Evolutionary conservation across 495 filamentous ascomycete genomes (phyloP), one percentile per base, ranked within the genome.

Genomic region (Astrothelium subdiscretum): DNA sequence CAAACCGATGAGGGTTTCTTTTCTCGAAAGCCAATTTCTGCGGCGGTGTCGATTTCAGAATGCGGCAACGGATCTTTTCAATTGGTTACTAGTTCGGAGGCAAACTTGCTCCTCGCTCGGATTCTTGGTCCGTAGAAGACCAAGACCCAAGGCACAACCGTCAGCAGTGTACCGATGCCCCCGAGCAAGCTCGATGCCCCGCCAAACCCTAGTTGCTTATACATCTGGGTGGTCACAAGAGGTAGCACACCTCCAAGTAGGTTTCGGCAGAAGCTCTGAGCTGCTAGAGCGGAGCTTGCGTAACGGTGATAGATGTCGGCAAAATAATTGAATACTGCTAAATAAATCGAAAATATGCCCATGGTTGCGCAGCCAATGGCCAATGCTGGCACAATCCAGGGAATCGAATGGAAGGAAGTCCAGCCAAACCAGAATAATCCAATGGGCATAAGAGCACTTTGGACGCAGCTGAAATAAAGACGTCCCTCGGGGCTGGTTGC

Each of bases 251-350:
- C 92, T 38, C 86, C 91, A 0, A 97, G 77, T 32, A 96, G 78
- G 71, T 97, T 97, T 2, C 92, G 81, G 66, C 83, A 86, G 67
- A 90, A 92, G 4, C 82, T 86, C 74, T 97, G 92, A 12, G 91
- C 91, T 1, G 92, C 92, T 52, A 97, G 77, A 2, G 92, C 92
- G 10, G 88, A 94, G 60, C 85, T 89, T 1, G 92, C 90, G 67
- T 90, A 95, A 0, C 81, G 78, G 69, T 90, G 87, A 71, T 96
- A 97, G 1, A 83, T 87, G 72, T 96, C 92, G n/a, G 91, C 91
- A 15, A 96, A 80, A 66, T 96, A 96, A 67, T 96, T 97, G 76
- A 96, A 96, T 0, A 89, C 87, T 1, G 92, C 89, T 6, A 97
- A 78, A 69, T 96, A 97, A 51, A 97, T 83, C 44, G 84, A 85